phyloP scores from a whole-genome alignment of 148 eudicot genomes.

The Cornus florida region DNA sequence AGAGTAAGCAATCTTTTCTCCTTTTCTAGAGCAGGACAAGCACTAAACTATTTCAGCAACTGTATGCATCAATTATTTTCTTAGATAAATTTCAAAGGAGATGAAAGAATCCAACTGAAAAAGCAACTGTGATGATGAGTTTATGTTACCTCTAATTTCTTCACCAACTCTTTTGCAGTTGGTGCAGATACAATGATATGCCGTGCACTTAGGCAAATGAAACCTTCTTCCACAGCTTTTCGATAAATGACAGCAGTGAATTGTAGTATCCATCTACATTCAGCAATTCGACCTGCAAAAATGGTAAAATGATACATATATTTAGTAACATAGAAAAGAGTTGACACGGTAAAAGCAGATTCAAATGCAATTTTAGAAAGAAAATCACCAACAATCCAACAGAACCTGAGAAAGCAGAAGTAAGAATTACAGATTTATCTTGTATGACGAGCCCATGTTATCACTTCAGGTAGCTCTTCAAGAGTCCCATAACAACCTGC shows the following conservation, averaged over 20 bases:
- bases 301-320: not conserved
- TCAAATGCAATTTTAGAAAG: not conserved
- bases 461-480: slow-evolving; percentile 84
- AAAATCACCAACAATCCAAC: not conserved
- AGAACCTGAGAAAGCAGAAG: not conserved
- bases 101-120: not conserved
- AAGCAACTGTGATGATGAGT: too few relatives aligned
- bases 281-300: slow-evolving; percentile 68
- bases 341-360: not conserved
- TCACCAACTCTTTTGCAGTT: slow-evolving; percentile 64
- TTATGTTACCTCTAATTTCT: slow-evolving; percentile 67
- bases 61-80: not conserved
- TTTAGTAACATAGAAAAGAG: not conserved
- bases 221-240: slow-evolving; percentile 96
- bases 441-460: slow-evolving; percentile 97
- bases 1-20: not conserved
- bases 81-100: not conserved
- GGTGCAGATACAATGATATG: slow-evolving; percentile 86
- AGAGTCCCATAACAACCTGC: slow-evolving; percentile 91
- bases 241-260: slow-evolving; percentile 74
- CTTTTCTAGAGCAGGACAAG: not conserved
- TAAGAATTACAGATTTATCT: slow-evolving; percentile 67
- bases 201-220: slow-evolving; percentile 72
- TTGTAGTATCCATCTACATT: slow-evolving; percentile 91
- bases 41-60: not conserved